phyloP scores from a whole-genome alignment of 1,284 basidiomycete genomes.

The Rhizoctonia solani region DNA sequence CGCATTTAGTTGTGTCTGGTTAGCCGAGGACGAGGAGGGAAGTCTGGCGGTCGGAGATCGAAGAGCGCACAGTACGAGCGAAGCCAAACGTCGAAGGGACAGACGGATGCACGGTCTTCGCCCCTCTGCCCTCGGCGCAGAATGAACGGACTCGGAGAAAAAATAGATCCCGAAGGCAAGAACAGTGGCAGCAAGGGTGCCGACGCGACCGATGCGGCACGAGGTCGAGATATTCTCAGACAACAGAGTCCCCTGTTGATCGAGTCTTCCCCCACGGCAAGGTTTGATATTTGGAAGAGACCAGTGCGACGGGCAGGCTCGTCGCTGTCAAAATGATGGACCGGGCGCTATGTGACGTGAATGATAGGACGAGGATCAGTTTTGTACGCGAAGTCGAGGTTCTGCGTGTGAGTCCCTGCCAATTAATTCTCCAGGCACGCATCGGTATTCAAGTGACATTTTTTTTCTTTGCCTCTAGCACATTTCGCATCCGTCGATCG shows the following conservation, averaged over 20 bases:
- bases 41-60: conserved; percentile 39
- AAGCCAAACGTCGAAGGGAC: conserved; percentile 39
- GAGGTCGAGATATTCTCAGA: not conserved
- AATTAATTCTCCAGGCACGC: conserved; percentile 4
- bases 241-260: conserved; percentile 24
- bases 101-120: conserved; percentile 36
- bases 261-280: conserved; percentile 12
- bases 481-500: conserved; percentile 83
- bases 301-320: conserved; percentile 48
- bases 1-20: conserved; percentile 78
- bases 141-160: conserved; percentile 1
- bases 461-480: conserved; percentile 53
- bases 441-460: too few species aligned
- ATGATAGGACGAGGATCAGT: conserved; percentile 76
- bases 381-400: conserved; percentile 90
- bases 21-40: conserved; percentile 59
- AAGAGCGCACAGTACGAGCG: conserved; percentile 40
- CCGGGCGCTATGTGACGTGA: conserved; percentile 56
- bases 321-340: conserved; percentile 89
- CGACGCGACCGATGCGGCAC: not conserved
- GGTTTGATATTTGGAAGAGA: not conserved
- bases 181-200: not conserved
- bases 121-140: conserved; percentile 32
- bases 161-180: conserved; percentile 35
- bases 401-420: conserved; percentile 59